Evolutionary conservation across 148 eudicot species (phyloP).

Genomic region (Fagopyrum homotropicum): DNA sequence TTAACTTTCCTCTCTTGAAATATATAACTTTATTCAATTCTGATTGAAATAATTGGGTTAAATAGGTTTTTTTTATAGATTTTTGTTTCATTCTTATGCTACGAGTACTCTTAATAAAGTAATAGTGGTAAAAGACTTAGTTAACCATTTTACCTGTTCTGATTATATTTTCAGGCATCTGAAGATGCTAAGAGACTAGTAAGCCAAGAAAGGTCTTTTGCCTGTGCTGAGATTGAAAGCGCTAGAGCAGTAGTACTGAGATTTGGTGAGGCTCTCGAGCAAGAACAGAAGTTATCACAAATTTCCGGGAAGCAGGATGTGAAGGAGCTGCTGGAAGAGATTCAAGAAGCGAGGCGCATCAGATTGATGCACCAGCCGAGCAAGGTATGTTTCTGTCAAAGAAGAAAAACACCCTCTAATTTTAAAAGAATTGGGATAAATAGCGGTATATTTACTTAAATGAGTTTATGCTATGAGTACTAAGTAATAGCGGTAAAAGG

Average conservation of each 20-base stretch:
- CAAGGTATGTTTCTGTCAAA: constrained; percentile 59
- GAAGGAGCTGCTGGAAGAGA: constrained; percentile 74
- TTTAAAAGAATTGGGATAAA: no score
- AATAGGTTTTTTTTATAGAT: no score
- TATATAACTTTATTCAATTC: neutral
- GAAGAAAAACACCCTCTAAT: no score
- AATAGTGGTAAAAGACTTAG: no score
- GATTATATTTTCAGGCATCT: constrained; percentile 55
- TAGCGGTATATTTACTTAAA: no score
- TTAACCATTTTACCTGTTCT: neutral
- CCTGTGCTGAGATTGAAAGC: constrained; percentile 96
- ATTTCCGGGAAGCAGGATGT: constrained; percentile 75
- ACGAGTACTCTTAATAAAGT: no score
- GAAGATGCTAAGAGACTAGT: constrained; percentile 97
- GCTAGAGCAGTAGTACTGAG: constrained; percentile 91
- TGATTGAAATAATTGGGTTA: neutral
- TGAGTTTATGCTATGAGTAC: no score
- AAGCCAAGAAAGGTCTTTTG: constrained; percentile 90
- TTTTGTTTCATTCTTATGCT: no score
- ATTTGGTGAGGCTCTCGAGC: constrained; percentile 91
- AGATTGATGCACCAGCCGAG: constrained; percentile 80
- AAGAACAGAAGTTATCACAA: constrained; percentile 68
- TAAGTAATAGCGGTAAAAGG: no score
- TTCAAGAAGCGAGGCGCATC: constrained; percentile 90
- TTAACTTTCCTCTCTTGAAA: neutral